Evolutionary conservation across 305 asterid genomes (phyloP).

Genomic region (Petunia hybrid): DNA sequence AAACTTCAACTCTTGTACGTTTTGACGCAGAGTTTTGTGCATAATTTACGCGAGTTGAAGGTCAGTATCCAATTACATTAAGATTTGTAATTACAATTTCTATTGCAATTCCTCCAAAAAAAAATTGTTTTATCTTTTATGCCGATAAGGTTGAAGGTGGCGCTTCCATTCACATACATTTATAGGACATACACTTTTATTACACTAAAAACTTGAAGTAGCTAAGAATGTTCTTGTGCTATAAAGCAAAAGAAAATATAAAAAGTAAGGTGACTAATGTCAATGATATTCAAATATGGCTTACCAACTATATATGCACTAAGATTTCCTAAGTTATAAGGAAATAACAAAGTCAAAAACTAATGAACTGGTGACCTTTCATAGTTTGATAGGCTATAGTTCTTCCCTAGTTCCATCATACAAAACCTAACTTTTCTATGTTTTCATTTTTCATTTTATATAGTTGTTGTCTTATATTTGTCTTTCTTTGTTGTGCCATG

Average conservation of each 20-base stretch:
- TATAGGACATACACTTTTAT: neutral
- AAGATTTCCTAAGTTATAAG: neutral
- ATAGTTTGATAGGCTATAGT: constrained; percentile 19
- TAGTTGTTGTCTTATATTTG: neutral
- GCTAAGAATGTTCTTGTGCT: constrained; percentile 2
- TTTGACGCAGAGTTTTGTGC: neutral
- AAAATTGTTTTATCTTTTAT: neutral
- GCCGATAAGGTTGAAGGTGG: constrained; percentile 25
- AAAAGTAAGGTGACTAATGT: constrained; percentile 28
- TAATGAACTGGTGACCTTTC: constrained; percentile 34
- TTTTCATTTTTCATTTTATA: neutral
- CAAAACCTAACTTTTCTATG: constrained; percentile 15
- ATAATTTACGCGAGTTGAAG: neutral
- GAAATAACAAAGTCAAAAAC: neutral
- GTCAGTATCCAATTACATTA: neutral
- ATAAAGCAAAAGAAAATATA: neutral
- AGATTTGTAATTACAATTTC: neutral
- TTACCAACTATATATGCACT: constrained; percentile 25
- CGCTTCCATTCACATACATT: neutral
- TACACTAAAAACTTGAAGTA: neutral
- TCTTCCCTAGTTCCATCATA: neutral
- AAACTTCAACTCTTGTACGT: neutral
- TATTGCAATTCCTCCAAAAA: constrained; percentile 4
- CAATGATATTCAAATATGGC: constrained; percentile 28
- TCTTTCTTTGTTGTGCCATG: neutral